Percentiles rank a stretch among this genome's conserved stretches.
Conservation (phyloP, 345 rosid species). For the Triadica sebifera region DNA sequence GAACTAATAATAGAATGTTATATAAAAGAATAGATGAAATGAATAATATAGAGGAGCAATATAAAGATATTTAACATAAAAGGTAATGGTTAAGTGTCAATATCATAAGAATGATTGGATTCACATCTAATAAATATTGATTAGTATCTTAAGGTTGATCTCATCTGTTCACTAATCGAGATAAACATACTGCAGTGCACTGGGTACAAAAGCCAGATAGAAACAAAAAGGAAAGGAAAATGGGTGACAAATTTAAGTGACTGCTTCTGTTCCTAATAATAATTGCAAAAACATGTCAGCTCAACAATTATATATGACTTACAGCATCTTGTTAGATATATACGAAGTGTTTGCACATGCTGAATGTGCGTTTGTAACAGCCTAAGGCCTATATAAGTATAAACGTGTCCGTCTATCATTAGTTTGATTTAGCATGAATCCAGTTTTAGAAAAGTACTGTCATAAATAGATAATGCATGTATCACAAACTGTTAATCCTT, state of each 20-base stretch:
- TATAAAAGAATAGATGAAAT: too few relatives aligned
- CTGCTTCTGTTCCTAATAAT: conserved; percentile 17
- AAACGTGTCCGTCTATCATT: too few relatives aligned
- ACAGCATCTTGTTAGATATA: not conserved
- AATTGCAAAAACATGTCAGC: conserved; percentile 19
- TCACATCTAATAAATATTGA: not conserved
- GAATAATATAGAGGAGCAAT: too few relatives aligned
- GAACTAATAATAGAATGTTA: too few relatives aligned
- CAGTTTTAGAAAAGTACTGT: too few relatives aligned
- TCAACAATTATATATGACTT: conserved; percentile 2
- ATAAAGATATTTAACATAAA: too few relatives aligned
- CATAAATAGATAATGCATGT: too few relatives aligned
- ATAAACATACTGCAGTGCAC: not conserved
- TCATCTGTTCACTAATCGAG: not conserved
- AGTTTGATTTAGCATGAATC: too few relatives aligned
- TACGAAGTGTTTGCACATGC: not conserved
- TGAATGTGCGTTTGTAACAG: too few relatives aligned
- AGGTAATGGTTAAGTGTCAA: not conserved
- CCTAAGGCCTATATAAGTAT: too few relatives aligned
- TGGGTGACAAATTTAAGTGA: conserved; percentile 20
- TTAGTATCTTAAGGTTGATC: not conserved
- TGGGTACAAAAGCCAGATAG: not conserved
- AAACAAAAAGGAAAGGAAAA: conserved; percentile 4
- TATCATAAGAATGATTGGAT: not conserved
- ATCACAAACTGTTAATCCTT: too few relatives aligned